Conservation (phyloP, 2,329 filamentous ascomycete genomes). For the Hymenoscyphus albidus region DNA sequence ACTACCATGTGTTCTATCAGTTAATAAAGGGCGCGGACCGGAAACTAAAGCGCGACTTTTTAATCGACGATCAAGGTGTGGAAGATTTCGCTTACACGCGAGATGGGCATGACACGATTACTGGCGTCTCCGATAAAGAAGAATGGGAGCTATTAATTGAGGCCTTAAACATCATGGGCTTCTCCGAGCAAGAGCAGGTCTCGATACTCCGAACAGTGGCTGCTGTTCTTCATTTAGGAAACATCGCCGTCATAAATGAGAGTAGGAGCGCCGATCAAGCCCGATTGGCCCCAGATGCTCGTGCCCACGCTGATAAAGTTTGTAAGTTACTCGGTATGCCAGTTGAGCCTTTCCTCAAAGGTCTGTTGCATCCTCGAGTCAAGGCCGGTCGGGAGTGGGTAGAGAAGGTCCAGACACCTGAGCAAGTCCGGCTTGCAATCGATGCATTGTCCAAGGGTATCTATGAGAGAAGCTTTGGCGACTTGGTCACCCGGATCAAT, state of each 20-base stretch:
- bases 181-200: slow-evolving; percentile 77
- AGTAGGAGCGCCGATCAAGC: slow-evolving; percentile 90
- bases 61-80: slow-evolving; percentile 70
- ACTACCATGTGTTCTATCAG: slow-evolving; percentile 98
- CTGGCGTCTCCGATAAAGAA: slow-evolving; percentile 81
- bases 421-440: slow-evolving; percentile 85
- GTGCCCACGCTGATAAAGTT: slow-evolving; percentile 70
- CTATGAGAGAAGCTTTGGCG: slow-evolving; percentile 92
- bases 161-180: slow-evolving; percentile 91
- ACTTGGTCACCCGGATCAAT: slow-evolving; percentile 90
- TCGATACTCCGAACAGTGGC: slow-evolving; percentile 84
- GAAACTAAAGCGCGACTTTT: slow-evolving; percentile 69
- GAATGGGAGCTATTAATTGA: slow-evolving; percentile 91
- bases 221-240: slow-evolving; percentile 88
- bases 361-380: slow-evolving; percentile 85
- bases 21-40: slow-evolving; percentile 78
- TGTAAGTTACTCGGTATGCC: slow-evolving; percentile 83
- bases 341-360: slow-evolving; percentile 79
- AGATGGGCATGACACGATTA: slow-evolving; percentile 86
- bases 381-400: slow-evolving; percentile 98
- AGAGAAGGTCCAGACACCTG: slow-evolving; percentile 95
- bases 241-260: slow-evolving; percentile 85
- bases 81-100: slow-evolving; percentile 90
- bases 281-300: slow-evolving; percentile 70
- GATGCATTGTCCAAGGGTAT: slow-evolving; percentile 95